Evolutionary conservation across 371 early-diverging fungal genomes (phyloP).

Genomic region (Circinella minor): DNA sequence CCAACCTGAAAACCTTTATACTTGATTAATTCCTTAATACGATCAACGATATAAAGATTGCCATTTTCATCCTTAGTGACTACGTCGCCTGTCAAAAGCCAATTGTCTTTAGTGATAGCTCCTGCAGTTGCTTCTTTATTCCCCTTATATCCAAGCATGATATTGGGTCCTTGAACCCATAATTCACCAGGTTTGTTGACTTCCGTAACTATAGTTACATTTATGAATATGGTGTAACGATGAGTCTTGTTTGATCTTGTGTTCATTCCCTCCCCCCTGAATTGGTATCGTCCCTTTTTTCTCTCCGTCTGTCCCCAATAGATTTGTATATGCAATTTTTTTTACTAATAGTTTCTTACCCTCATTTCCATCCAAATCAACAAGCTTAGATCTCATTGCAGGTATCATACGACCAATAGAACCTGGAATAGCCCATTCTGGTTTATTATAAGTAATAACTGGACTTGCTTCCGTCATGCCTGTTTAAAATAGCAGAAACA

Average conservation of each 20-base stretch:
- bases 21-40: slow-evolving; percentile 81
- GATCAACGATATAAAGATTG: slow-evolving; percentile 68
- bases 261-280: no score
- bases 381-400: slow-evolving; percentile 67
- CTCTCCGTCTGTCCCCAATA: no score
- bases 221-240: not conserved
- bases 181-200: slow-evolving; percentile 63
- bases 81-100: slow-evolving; percentile 87
- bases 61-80: slow-evolving; percentile 56
- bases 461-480: slow-evolving; percentile 76
- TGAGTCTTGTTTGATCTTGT: not conserved
- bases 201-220: slow-evolving; percentile 45
- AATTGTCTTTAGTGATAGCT: slow-evolving; percentile 73
- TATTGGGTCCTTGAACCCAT: slow-evolving; percentile 56
- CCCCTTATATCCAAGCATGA: slow-evolving; percentile 66
- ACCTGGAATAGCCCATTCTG: slow-evolving; percentile 22
- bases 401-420: slow-evolving; percentile 75
- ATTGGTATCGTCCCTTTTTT: no score
- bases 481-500: no score
- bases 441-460: slow-evolving; percentile 27
- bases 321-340: no score
- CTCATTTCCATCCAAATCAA: slow-evolving; percentile 60
- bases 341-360: slow-evolving; percentile 28
- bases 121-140: slow-evolving; percentile 69
- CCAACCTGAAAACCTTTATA: slow-evolving; percentile 71